phyloP scores from a whole-genome alignment of 169 alveolate species.

The Toxoplasma gondii region DNA sequence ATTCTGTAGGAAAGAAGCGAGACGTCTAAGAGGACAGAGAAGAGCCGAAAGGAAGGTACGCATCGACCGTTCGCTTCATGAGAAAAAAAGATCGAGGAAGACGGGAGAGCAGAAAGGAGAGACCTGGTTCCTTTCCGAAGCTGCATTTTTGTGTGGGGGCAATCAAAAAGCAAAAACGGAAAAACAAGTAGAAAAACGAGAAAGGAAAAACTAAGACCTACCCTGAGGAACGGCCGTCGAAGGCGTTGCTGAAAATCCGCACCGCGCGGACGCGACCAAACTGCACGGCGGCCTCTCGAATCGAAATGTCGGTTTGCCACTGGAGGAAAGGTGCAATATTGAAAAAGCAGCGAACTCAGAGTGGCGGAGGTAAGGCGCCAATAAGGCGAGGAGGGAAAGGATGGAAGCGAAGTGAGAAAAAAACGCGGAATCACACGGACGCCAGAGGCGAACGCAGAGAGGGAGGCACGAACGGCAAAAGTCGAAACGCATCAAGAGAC shows the following conservation, averaged over 20 bases:
- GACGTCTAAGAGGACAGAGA: too few species aligned
- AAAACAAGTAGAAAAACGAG: too few species aligned
- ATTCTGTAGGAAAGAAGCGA: too few species aligned
- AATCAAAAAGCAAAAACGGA: too few species aligned
- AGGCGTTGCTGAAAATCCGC: conserved; percentile 29
- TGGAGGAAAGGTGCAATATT: background rate
- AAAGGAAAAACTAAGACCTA: background rate
- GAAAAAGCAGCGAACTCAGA: background rate
- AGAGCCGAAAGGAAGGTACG: too few species aligned
- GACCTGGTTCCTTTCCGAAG: too few species aligned
- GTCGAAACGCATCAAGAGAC: background rate
- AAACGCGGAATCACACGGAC: background rate
- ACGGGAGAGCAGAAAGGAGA: too few species aligned
- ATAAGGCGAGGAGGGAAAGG: too few species aligned
- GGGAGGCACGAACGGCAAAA: background rate
- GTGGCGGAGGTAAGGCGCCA: too few species aligned
- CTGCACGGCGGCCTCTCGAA: conserved; percentile 2
- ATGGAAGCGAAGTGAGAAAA: background rate
- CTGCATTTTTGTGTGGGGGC: too few species aligned
- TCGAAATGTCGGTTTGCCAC: conserved; percentile 28
- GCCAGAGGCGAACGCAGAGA: background rate
- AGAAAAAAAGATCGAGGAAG: too few species aligned
- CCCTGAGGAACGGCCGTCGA: background rate
- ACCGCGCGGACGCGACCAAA: conserved; percentile 7
- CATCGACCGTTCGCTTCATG: too few species aligned